phyloP scores from a whole-genome alignment of 1,284 basidiomycete species.

The Cryptococcus sp. region DNA sequence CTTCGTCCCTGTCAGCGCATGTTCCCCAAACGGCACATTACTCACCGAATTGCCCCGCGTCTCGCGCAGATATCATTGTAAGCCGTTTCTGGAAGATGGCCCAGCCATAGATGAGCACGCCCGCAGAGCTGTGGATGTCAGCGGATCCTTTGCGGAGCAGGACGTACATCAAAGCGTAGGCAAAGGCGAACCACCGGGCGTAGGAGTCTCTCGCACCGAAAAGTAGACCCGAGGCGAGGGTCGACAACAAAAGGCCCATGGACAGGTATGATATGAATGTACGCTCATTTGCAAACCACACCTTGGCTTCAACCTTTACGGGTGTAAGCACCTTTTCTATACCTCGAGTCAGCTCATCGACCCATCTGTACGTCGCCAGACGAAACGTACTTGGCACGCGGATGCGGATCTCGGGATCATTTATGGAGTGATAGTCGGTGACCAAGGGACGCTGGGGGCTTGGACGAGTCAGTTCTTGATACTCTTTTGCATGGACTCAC shows the following conservation, averaged over 20 bases:
- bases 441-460: slow-evolving; percentile 37
- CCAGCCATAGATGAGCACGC: slow-evolving; percentile 72
- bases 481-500: slow-evolving; percentile 24
- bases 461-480: background rate
- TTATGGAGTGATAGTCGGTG: slow-evolving; percentile 50
- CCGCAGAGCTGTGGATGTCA: slow-evolving; percentile 42
- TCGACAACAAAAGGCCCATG: slow-evolving; percentile 79
- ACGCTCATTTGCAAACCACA: slow-evolving; percentile 98
- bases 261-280: slow-evolving; percentile 94
- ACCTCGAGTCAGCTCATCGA: slow-evolving; percentile 6
- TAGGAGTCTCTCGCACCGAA: slow-evolving; percentile 62
- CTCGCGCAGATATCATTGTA: slow-evolving; percentile 84
- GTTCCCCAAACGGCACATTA: slow-evolving; percentile 13
- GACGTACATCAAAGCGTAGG: slow-evolving; percentile 72
- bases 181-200: slow-evolving; percentile 76
- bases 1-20: slow-evolving; percentile 54
- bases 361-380: background rate
- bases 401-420: slow-evolving; percentile 42
- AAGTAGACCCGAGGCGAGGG: slow-evolving; percentile 76
- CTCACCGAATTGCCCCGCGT: slow-evolving; percentile 88
- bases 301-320: slow-evolving; percentile 92
- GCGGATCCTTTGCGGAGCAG: background rate
- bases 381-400: slow-evolving; percentile 43
- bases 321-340: slow-evolving; percentile 80
- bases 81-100: slow-evolving; percentile 84